Evolutionary conservation across 2,329 filamentous ascomycete species (phyloP), one percentile per base, ranked within the genome.

Genomic region (Scytalidium sp.): DNA sequence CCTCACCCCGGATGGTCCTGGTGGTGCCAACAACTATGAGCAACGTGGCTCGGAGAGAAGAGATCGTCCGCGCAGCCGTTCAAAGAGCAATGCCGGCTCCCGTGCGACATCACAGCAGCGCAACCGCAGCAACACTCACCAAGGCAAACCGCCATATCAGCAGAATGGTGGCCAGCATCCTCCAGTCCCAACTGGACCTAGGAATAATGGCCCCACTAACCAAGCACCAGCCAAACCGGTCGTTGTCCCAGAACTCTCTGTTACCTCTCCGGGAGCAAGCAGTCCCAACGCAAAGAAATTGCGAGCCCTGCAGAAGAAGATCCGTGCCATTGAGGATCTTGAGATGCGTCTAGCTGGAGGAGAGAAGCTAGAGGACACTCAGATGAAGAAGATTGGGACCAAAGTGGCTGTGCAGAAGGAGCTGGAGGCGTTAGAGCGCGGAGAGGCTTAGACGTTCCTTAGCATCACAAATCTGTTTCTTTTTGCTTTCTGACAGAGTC

Each of bases 281-380:
- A 76, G 73, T 58, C 85, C 88, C n/a, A 83, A 88, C 54, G 91
- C 95, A 41, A 99, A 97, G 83, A 99, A 97, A 77, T 82, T 97
- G 54, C 81, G 94, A 49, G 90, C 90, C 52, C 78, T 99, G 55
- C 80, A 96, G 68, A 99, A 99, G 82, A 99, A 99, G 80, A 88
- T 99, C 55, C 84, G 94, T 19, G 94, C 94, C 10, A 99, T 99
- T 65, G 94, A 99, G 66, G 94, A 99, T 67, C 75, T 99, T 54
- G 96, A 97, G 77, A 97, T 97, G 92, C 84, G 94, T 50, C 84
- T 92, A 58, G 94, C 93, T 2, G 86, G 87, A 27, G 93, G 93
- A 4, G 94, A 99, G 78, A 97, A 97, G 78, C 75, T 99, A 53
- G 94, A 99, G 74, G 93, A 97, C 65, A 99, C 94, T 25, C 94